Conservation (phyloP, 106 monocot species). For the Allium fistulosum region DNA sequence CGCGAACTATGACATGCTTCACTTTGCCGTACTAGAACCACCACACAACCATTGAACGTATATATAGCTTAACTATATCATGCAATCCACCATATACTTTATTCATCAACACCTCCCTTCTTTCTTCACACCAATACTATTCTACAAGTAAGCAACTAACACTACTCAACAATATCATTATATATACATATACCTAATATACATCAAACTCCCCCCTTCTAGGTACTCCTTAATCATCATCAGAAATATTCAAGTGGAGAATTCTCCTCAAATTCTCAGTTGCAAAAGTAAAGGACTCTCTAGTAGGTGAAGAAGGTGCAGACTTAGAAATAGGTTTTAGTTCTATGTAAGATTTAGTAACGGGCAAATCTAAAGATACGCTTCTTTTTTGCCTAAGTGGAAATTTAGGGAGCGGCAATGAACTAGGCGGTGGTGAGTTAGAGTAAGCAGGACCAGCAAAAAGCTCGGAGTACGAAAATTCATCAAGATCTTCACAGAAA, state of each 20-base stretch:
- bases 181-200: constrained; percentile 7
- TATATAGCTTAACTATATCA: neutral
- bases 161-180: constrained; percentile 11
- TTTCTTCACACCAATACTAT: neutral
- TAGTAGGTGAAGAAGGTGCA: constrained; percentile 18
- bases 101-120: neutral
- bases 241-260: constrained; percentile 20
- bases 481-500: constrained; percentile 24
- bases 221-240: neutral
- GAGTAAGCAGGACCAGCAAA: constrained; percentile 68
- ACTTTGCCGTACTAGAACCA: too few species aligned
- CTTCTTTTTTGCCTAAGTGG: constrained; percentile 46
- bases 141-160: neutral
- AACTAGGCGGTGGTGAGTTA: constrained; percentile 71
- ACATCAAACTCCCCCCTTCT: neutral
- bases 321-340: constrained; percentile 13
- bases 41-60: constrained; percentile 1
- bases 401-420: constrained; percentile 65
- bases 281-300: constrained; percentile 13
- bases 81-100: neutral
- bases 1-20: too few species aligned
- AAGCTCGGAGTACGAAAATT: constrained; percentile 30
- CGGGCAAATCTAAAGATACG: constrained; percentile 32
- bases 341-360: neutral
- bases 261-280: constrained; percentile 21